Percentiles rank a stretch among this genome's conserved stretches.
Evolutionary conservation across 202 grass and related monocot genomes (phyloP).

Genomic region (Digitaria exilis): DNA sequence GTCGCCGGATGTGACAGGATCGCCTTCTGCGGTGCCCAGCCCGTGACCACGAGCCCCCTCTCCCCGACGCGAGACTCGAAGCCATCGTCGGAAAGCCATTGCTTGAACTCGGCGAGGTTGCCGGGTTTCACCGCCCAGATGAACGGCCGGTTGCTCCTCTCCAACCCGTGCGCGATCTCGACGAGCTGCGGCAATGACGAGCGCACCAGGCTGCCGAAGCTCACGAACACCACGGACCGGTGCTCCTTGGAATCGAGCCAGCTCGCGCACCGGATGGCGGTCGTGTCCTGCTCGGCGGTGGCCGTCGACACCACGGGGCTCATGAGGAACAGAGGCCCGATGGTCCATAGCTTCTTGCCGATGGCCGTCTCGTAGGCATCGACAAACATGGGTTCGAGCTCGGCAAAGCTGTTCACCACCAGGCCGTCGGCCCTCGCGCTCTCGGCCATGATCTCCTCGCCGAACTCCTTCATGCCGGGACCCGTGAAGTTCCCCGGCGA

Average conservation of each 20-base stretch:
- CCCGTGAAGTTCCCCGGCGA: constrained; percentile 27
- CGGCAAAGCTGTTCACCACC: constrained; percentile 49
- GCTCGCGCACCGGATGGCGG: not conserved
- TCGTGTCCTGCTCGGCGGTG: not conserved
- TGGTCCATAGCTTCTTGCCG: constrained; percentile 47
- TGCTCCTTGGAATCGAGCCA: constrained; percentile 46
- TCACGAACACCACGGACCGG: constrained; percentile 44
- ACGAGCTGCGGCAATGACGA: constrained; percentile 26
- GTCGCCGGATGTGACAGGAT: constrained; percentile 40
- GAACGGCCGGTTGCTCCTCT: constrained; percentile 36
- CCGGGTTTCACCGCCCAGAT: constrained; percentile 43
- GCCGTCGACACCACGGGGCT: not conserved
- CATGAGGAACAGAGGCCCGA: constrained; percentile 44
- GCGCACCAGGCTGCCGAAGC: constrained; percentile 52
- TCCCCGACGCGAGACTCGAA: constrained; percentile 46
- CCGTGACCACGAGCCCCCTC: constrained; percentile 36
- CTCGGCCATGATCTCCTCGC: constrained; percentile 20
- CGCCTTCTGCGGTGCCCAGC: constrained; percentile 47
- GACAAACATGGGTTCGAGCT: constrained; percentile 39
- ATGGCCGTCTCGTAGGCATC: constrained; percentile 37
- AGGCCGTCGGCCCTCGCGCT: constrained; percentile 34
- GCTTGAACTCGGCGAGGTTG: constrained; percentile 9
- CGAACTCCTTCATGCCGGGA: constrained; percentile 34
- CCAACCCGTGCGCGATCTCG: constrained; percentile 42
- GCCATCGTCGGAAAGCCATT: constrained; percentile 40